Evolutionary conservation across 345 rosid genomes (phyloP), one percentile per base, ranked within the genome.

Genomic region (Acer campestre): DNA sequence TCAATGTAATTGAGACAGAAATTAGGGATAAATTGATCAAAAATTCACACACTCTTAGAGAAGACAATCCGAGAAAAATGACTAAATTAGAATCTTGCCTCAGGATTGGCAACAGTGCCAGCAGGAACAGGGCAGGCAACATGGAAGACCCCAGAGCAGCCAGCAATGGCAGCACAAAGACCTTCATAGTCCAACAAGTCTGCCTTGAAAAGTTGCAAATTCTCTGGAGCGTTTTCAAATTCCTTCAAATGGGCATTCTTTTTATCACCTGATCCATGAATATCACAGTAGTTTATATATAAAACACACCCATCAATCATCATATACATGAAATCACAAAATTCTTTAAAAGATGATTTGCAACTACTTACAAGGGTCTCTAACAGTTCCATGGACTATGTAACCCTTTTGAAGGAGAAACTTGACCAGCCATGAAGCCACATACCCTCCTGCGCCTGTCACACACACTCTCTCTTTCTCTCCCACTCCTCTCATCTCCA

Each of bases 391-490:
- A 77, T 84, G 88, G 73, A 87, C 92, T 71, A 61, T 48, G 81
- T 83, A 86, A 58, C 83, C 88, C 61, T 82, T 79, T 63, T 86
- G 85, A 80, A 92, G 90, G 61, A 92, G 90, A 78, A 85, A 61
- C 83, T 88, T 89, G 53, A 86, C 80, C 17, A 89, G 76, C 92
- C 87, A 84, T 5, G 91, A 85, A 2, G 80, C 86, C 40, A 84
- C 55, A 78, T 63, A 84, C 29, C 90, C 97, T 80, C 92, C 94
- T 49, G 97, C 85, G 44, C 91, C 91, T 17, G 91, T 92, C 49
- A 85, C 94, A 48, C 93, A 90, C 22, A 89, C 85, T 42, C 65
- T 80, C 77, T 75, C 82, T 51, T 64, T 80, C 6, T 73, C 80
- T 12, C 17, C 71, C 79, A 79, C 75, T 73, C 73, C 63, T 44